phyloP scores from a whole-genome alignment of 768 basidiomycete species.

The Mrakia blollopis region DNA sequence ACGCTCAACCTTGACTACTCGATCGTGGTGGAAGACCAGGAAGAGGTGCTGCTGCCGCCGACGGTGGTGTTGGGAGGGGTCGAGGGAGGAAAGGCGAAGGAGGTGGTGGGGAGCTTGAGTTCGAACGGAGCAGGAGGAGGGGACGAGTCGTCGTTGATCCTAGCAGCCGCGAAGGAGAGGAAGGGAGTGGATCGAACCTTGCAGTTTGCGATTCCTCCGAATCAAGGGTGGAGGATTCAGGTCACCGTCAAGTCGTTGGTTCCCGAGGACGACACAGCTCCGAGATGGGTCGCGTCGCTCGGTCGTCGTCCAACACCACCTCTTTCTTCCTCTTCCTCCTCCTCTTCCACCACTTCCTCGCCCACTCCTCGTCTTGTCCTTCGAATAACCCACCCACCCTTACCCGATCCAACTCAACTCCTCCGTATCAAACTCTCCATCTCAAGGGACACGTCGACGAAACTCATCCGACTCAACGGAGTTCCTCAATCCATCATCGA shows the following conservation, averaged over 20 bases:
- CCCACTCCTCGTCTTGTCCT: slow-evolving; percentile 49
- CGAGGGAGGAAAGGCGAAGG: not conserved
- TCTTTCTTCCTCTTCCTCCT: no score
- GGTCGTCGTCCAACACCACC: slow-evolving; percentile 39
- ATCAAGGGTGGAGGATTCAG: slow-evolving; percentile 82
- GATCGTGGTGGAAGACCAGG: slow-evolving; percentile 66
- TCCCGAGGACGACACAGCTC: slow-evolving; percentile 39
- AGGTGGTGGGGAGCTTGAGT: not conserved
- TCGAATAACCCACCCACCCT: slow-evolving; percentile 64
- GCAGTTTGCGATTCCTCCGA: slow-evolving; percentile 70
- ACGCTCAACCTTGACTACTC: slow-evolving; percentile 77
- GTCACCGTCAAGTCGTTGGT: slow-evolving; percentile 48
- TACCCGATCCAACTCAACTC: slow-evolving; percentile 65
- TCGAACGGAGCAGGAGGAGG: not conserved
- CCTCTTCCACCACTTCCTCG: not conserved
- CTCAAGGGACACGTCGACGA: slow-evolving; percentile 62
- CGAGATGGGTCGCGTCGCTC: slow-evolving; percentile 38
- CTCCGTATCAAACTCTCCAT: slow-evolving; percentile 74
- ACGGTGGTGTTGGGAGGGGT: not conserved
- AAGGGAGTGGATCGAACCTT: slow-evolving; percentile 70
- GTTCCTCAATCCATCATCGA: slow-evolving; percentile 63
- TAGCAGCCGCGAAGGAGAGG: slow-evolving; percentile 38
- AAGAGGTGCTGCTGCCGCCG: slow-evolving; percentile 38
- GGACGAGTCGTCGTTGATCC: not conserved
- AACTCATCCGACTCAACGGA: slow-evolving; percentile 81